These are phyloP conservation scores for Nakazawaea siamensis DNA, from an alignment of 805 yeast genomes.

Conservation along the genomic window DNA sequence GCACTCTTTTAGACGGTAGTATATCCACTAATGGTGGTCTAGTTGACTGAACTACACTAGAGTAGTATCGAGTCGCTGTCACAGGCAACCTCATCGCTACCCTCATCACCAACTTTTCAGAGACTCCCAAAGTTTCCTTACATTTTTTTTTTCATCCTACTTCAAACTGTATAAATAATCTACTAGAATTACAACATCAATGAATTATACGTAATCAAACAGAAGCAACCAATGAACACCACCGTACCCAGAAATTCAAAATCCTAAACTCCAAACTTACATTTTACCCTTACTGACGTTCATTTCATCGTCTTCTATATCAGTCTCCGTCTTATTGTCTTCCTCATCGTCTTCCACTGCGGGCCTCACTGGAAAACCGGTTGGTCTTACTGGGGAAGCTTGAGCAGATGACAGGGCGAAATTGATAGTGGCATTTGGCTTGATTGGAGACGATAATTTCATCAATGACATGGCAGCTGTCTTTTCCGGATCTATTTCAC, in stretches of 20 bases:
- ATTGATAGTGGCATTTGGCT: slow-evolving; percentile 8
- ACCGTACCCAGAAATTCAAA: too few species aligned
- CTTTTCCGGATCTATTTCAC: slow-evolving; percentile 28
- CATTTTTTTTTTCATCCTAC: too few species aligned
- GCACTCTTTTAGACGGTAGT: slow-evolving; percentile 49
- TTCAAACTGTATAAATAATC: too few species aligned
- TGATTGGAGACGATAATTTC: slow-evolving; percentile 44
- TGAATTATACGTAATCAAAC: too few species aligned
- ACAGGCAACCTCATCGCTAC: too few species aligned
- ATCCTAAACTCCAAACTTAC: too few species aligned
- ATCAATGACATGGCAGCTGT: slow-evolving; percentile 50
- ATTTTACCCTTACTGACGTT: too few species aligned
- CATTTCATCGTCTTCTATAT: slow-evolving; percentile 9
- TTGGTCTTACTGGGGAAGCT: slow-evolving; percentile 1
- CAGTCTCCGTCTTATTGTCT: slow-evolving; percentile 10
- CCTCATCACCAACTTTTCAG: too few species aligned
- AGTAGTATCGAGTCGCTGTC: not conserved
- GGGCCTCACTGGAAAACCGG: too few species aligned
- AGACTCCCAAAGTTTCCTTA: too few species aligned
- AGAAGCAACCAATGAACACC: too few species aligned
- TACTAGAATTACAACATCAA: too few species aligned
- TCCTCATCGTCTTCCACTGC: slow-evolving; percentile 3
- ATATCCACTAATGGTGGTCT: slow-evolving; percentile 34
- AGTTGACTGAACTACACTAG: not conserved
- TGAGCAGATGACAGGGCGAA: not conserved